Evolutionary conservation across 2,329 filamentous ascomycete genomes (phyloP), one percentile per base, ranked within the genome.

Genomic region (Penicillium sp.): DNA sequence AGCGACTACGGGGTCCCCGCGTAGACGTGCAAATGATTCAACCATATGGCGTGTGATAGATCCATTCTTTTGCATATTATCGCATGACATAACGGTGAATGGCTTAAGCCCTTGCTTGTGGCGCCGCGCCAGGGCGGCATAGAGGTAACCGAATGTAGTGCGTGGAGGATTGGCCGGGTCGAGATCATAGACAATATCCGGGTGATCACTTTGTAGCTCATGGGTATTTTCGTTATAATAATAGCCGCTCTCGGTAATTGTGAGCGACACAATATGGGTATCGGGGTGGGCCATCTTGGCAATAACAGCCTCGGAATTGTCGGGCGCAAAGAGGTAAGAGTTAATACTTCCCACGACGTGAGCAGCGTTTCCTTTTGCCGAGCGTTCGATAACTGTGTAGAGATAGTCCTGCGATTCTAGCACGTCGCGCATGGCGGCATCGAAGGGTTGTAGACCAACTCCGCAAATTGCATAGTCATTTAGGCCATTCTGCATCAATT

Each of bases 151-250:
- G 60, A 81, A 83, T n/a, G 77, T 81, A 62, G 79, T 83, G 57
- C 70, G 70, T 19, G 81, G 81, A 4, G 65, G 50, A 68, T 81
- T 74, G 66, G 73, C 74, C 6, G 70, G 67, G 56, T 73, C 55
- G 27, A 82, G 71, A 62, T 83, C 81, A 64, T 71, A 74, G 63
- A 77, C 73, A 52, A 83, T 82, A 63, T 83, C 80, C 7, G 79
- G 71, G 67, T 82, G 74, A 44, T 82, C 75, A 31, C 69, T 68
- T 60, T 77, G 70, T 57, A 83, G 73, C 72, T 82, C 70, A 72
- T 83, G 81, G n/a, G 80, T 80, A 75, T 83, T 82, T 67, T 83
- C 81, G 67, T 83, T 82, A 74, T 83, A 82, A 73, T 80, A 83
- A 77, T 83, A 83, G 60, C 81, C 81, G 66, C 78, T 81, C 73